Conservation (phyloP, 1,284 basidiomycete species). For the Polyporus tsugae region DNA sequence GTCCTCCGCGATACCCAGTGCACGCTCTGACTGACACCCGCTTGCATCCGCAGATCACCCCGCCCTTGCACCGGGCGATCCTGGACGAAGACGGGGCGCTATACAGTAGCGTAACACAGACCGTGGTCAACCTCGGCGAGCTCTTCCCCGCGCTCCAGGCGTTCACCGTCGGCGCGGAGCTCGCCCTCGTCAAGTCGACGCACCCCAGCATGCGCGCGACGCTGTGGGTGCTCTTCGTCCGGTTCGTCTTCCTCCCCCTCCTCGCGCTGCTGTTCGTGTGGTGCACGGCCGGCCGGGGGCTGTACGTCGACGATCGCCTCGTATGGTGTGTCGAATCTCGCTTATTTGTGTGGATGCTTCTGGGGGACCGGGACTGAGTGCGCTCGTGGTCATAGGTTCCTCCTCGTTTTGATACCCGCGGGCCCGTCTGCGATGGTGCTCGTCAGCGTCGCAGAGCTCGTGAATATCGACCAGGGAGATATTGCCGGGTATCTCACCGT, state of each 20-base stretch:
- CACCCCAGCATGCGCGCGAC: conserved; percentile 35
- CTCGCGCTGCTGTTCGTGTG: conserved; percentile 41
- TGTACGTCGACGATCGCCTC: conserved; percentile 43
- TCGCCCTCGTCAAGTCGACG: conserved; percentile 38
- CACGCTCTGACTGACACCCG: neutral
- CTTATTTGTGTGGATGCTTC: conserved; percentile 3
- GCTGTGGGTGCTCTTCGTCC: conserved; percentile 39
- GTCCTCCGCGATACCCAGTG: neutral
- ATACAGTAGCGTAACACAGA: conserved; percentile 40
- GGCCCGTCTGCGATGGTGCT: conserved; percentile 46
- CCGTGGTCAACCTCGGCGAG: conserved; percentile 40
- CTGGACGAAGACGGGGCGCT: conserved; percentile 37
- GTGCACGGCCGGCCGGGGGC: conserved; percentile 40
- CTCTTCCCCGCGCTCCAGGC: conserved; percentile 44
- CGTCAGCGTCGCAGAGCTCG: conserved; percentile 42
- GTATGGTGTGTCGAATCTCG: conserved; percentile 42
- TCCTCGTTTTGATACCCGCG: conserved; percentile 42
- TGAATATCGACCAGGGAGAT: conserved; percentile 41
- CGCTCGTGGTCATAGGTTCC: conserved; percentile 37
- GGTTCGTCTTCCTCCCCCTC: conserved; percentile 42
- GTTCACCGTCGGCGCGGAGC: conserved; percentile 43
- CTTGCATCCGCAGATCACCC: conserved; percentile 33
- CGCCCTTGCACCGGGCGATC: conserved; percentile 37
- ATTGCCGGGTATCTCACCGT: conserved; percentile 44
- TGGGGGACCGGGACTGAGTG: neutral